Percentiles rank a stretch among this genome's conserved stretches.
Conservation (phyloP, 2,329 filamentous ascomycete genomes). For the Penicillium hesseltinei region DNA sequence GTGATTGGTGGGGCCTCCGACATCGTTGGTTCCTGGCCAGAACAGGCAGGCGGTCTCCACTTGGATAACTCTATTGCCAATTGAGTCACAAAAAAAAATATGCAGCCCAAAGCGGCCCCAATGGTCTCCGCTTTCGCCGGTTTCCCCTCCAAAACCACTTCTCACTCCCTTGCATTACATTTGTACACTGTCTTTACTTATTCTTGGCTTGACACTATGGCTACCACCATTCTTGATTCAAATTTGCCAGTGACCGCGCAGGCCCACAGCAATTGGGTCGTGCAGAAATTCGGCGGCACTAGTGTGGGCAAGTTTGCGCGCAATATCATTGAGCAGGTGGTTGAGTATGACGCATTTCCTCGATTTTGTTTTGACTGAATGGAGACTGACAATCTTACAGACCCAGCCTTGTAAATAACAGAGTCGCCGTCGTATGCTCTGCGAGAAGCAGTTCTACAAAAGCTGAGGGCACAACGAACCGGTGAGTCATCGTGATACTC, state of each 20-base stretch:
- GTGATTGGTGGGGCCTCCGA: conserved; percentile 25
- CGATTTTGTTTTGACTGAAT: not conserved
- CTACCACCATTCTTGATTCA: conserved; percentile 5
- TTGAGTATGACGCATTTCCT: conserved; percentile 49
- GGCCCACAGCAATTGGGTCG: conserved; percentile 63
- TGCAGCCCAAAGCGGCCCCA: conserved; percentile 17
- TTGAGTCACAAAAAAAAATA: conserved; percentile 10
- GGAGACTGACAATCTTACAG: conserved; percentile 38
- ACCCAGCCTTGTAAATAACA: conserved; percentile 63
- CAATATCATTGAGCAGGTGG: conserved; percentile 70
- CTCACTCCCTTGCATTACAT: conserved; percentile 15
- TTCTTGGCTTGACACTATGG: conserved; percentile 3
- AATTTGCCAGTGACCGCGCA: conserved; percentile 8
- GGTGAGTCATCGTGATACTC: conserved; percentile 57
- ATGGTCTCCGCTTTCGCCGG: conserved; percentile 25
- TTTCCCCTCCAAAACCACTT: conserved; percentile 4
- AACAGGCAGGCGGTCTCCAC: conserved; percentile 16
- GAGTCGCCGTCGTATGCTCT: conserved; percentile 91
- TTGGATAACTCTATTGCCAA: conserved; percentile 9
- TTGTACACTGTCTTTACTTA: conserved; percentile 20
- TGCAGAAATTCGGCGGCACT: conserved; percentile 94
- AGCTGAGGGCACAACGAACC: conserved; percentile 89
- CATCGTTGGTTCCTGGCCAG: conserved; percentile 17
- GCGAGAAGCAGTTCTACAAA: conserved; percentile 94
- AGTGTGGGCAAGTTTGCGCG: conserved; percentile 91